These are phyloP conservation scores for Crucibulum laeve DNA, from an alignment of 768 basidiomycete species.

Conservation along the genomic window DNA sequence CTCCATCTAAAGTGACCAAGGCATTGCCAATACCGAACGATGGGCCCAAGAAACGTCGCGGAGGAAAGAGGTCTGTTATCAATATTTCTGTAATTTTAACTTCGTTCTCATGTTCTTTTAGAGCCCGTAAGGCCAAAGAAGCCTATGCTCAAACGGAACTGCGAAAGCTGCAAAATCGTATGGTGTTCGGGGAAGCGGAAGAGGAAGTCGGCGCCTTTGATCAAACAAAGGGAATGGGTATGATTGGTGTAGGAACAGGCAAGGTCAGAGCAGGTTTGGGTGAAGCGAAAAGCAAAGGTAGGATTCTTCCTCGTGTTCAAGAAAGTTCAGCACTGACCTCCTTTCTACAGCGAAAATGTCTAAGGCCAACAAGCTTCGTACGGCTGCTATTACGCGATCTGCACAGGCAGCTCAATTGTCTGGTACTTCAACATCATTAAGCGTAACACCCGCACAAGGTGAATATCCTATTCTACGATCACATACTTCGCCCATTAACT, in stretches of 20 bases:
- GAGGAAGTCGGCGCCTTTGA: conserved; percentile 96
- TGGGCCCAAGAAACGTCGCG: conserved; percentile 91
- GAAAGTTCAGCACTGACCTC: conserved; percentile 3
- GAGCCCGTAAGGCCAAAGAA: conserved; percentile 97
- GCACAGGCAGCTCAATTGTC: conserved; percentile 62
- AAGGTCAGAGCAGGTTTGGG: conserved; percentile 85
- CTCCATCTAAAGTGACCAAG: conserved; percentile 89
- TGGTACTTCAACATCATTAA: conserved; percentile 87
- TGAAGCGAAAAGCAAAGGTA: conserved; percentile 90
- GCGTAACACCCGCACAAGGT: conserved; percentile 96
- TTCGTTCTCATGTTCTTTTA: conserved; percentile 21
- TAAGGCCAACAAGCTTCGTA: conserved; percentile 88
- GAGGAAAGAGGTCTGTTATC: conserved; percentile 78
- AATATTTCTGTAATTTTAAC: conserved; percentile 1
- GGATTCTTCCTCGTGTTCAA: conserved; percentile 17
- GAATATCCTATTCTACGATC: conserved; percentile 13
- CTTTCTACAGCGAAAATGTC: conserved; percentile 80
- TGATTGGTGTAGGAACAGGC: conserved; percentile 87
- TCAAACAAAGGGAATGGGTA: conserved; percentile 96
- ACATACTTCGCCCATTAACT: conserved; percentile 9
- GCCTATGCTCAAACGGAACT: conserved; percentile 96
- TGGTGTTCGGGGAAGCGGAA: conserved; percentile 93
- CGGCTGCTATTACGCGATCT: conserved; percentile 76
- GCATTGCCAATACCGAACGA: conserved; percentile 93
- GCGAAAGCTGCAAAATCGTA: conserved; percentile 93